Evolutionary conservation across 139 green algal species (phyloP).

Genomic region (Tetraselmis chui): DNA sequence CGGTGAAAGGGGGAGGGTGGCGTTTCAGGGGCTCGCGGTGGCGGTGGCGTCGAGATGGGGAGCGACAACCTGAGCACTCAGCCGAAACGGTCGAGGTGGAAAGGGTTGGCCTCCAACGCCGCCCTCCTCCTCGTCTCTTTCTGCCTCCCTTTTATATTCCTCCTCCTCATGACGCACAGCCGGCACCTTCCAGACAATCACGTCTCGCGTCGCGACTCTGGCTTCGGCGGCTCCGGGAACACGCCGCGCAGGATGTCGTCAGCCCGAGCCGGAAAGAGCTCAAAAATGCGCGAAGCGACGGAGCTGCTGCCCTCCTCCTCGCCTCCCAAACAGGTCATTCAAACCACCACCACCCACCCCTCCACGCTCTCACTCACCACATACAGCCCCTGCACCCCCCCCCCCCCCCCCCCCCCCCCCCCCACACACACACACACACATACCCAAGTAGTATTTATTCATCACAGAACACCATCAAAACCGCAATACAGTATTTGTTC

Average conservation of each 20-base stretch:
- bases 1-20: too few species aligned
- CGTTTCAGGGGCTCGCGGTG: too few species aligned
- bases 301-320: not conserved
- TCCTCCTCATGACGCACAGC: not conserved
- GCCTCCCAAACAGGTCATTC: not conserved
- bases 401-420: too few species aligned
- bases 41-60: too few species aligned
- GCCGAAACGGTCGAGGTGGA: not conserved
- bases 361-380: too few species aligned
- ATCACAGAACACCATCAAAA: too few species aligned
- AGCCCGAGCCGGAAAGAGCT: not conserved
- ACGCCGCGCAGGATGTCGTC: not conserved
- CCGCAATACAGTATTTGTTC: too few species aligned
- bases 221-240: not conserved
- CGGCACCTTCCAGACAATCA: not conserved
- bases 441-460: too few species aligned
- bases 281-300: not conserved
- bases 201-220: not conserved
- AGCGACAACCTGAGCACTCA: not conserved
- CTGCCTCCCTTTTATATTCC: slow-evolving; percentile 4
- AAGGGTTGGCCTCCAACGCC: not conserved
- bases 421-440: too few species aligned
- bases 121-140: slow-evolving; percentile 4
- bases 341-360: too few species aligned
- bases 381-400: too few species aligned